Evolutionary conservation across 768 basidiomycete species (phyloP).

Genomic region (Lentinula aciculospora): DNA sequence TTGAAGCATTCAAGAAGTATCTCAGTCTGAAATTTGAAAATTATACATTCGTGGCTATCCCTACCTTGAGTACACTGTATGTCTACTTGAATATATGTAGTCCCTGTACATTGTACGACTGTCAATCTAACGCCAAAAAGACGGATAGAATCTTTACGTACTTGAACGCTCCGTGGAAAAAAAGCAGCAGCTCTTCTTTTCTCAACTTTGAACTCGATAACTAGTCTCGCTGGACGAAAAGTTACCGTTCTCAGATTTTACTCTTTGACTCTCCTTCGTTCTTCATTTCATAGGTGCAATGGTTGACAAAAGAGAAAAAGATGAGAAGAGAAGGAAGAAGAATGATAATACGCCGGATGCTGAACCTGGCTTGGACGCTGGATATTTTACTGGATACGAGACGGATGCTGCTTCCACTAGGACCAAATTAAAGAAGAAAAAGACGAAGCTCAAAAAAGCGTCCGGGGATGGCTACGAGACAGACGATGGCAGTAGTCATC

Average conservation of each 20-base stretch:
- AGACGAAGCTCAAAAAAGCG: constrained; percentile 17
- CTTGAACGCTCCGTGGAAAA: too few relatives aligned
- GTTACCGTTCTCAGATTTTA: background rate
- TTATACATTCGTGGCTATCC: too few relatives aligned
- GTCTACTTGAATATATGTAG: too few relatives aligned
- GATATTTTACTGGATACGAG: constrained; percentile 20
- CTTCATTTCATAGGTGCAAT: background rate
- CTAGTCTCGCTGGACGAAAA: constrained; percentile 7
- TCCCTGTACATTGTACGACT: too few relatives aligned
- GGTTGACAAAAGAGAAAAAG: constrained; percentile 1
- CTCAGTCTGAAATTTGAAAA: too few relatives aligned
- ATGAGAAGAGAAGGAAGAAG: constrained; percentile 16
- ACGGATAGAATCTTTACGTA: too few relatives aligned
- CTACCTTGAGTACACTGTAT: too few relatives aligned
- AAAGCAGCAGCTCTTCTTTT: background rate
- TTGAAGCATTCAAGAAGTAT: too few relatives aligned
- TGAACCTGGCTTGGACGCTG: constrained; percentile 11
- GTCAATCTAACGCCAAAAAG: too few relatives aligned
- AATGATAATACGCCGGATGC: constrained; percentile 16
- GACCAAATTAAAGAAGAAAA: constrained; percentile 3
- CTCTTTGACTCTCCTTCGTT: background rate
- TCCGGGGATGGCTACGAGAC: constrained; percentile 20
- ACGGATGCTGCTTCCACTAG: constrained; percentile 22
- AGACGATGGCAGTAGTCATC: constrained; percentile 16
- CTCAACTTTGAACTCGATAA: background rate